Base-by-base conservation (phyloP, 2,329 filamentous ascomycete species). In the Penicillium olsonii region DNA sequence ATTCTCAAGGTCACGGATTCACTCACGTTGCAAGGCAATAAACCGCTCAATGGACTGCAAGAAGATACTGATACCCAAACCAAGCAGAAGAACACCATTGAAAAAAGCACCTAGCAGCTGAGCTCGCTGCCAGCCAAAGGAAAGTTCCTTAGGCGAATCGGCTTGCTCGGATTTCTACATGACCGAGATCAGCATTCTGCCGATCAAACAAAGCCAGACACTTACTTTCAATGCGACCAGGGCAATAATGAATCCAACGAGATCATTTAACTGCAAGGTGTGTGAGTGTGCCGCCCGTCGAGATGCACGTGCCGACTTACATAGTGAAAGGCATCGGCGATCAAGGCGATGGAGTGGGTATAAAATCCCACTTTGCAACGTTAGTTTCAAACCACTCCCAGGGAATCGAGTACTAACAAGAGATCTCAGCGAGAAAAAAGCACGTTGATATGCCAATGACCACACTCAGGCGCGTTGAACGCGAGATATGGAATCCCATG, bases 311-410 rank as follows among this genome's bases (percentile, higher is more conserved):
- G 14, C 31, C 57, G 41, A 61, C 80, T 53, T 71, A 87, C 85
- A 64, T 90, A 89, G 65, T 91, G 88, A 59, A 91, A 90, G 1
- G 88, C 86, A 75, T 92, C 88, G 22, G 88, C 87, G 20, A 91
- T 75, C 2, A 92, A 75, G 1, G 87, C 87, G 10, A 92, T 75
- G 0, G 87, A 90, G 44, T 78, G 77, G 1, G 88, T 90, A 52
- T 83, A 84, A 60, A 88, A 87, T 2, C 85, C 85, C 51, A 87
- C 82, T 82, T 53, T 19, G 19, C 19, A 24, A 27, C 31, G 33
- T 53, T 27, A 60, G 53, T 18, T 49, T 15, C 5, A 12, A 7
- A 5, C n/a, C 7, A 10, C 6, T 7, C 14, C 5, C 7, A 37
- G 31, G 22, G 27, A 27, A 15, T 26, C 19, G 31, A 37, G 10